A percentile compares a stretch with the other conserved stretches of the same genome.
Evolutionary conservation across 1,284 basidiomycete species (phyloP).

Genomic region (Rhodotorula sp.): DNA sequence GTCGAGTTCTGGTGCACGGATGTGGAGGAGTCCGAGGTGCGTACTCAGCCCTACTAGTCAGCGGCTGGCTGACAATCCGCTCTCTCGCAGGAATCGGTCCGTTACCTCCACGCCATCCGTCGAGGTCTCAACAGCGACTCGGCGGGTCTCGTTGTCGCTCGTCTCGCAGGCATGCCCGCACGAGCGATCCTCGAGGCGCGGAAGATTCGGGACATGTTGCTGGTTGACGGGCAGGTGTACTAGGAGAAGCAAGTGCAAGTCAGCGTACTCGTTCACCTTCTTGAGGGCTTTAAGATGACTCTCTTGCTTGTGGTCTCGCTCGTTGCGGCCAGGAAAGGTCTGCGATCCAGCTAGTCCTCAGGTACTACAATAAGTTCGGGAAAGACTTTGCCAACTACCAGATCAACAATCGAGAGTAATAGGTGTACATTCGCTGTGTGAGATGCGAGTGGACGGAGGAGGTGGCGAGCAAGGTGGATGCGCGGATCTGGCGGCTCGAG

Average conservation of each 20-base stretch:
- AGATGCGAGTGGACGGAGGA: slow-evolving; percentile 61
- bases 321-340: not conserved
- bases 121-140: slow-evolving; percentile 87
- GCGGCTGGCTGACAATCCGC: not conserved
- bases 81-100: slow-evolving; percentile 59
- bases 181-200: slow-evolving; percentile 21
- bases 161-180: slow-evolving; percentile 76
- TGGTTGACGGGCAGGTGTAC: not conserved
- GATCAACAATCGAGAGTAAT: slow-evolving; percentile 62
- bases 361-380: slow-evolving; percentile 59
- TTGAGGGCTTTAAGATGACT: not conserved
- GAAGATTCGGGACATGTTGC: slow-evolving; percentile 12
- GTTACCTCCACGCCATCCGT: slow-evolving; percentile 76
- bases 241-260: too few relatives aligned
- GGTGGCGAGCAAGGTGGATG: slow-evolving; percentile 50
- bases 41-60: not conserved
- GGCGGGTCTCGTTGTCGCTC: slow-evolving; percentile 87
- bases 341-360: not conserved
- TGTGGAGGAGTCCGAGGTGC: slow-evolving; percentile 68
- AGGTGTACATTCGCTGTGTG: slow-evolving; percentile 66
- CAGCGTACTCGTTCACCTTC: too few relatives aligned
- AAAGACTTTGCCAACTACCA: slow-evolving; percentile 61
- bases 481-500: slow-evolving; percentile 44
- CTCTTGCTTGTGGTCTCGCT: not conserved
- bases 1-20: slow-evolving; percentile 87